A percentile compares a stretch with the other conserved stretches of the same genome.
Conservation (phyloP, 768 basidiomycete species). For the Rhizopogon roseolus region DNA sequence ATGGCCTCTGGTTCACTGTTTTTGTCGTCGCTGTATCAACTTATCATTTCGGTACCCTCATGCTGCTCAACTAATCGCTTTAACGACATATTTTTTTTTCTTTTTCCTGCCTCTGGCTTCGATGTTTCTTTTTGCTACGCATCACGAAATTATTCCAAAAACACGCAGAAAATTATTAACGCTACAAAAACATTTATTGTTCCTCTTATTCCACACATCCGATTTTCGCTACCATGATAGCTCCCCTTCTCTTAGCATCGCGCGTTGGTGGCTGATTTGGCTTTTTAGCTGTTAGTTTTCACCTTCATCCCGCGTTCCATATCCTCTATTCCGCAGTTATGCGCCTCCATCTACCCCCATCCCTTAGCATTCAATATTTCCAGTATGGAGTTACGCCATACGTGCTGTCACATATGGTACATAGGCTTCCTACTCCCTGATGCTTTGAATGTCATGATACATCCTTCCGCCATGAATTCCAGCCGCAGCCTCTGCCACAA, state of each 20-base stretch:
- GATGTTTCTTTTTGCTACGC: conserved; percentile 27
- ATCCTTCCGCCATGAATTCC: too few relatives aligned
- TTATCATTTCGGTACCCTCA: conserved; percentile 25
- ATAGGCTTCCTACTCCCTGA: neutral
- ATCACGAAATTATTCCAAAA: conserved; percentile 30
- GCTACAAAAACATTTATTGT: conserved; percentile 45
- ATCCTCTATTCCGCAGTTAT: conserved; percentile 29
- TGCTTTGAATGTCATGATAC: neutral
- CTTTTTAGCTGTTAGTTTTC: conserved; percentile 15
- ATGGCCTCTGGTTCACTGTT: conserved; percentile 21
- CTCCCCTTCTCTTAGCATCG: neutral
- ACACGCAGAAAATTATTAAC: conserved; percentile 32
- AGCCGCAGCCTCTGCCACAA: too few relatives aligned
- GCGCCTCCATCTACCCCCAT: conserved; percentile 12
- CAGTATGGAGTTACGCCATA: conserved; percentile 2
- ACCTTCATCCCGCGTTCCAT: conserved; percentile 14
- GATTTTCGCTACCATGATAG: conserved; percentile 4
- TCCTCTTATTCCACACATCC: conserved; percentile 9
- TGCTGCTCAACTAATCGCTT: conserved; percentile 30
- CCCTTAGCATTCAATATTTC: neutral
- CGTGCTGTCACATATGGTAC: neutral
- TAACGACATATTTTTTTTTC: conserved; percentile 29
- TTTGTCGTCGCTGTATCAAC: conserved; percentile 26
- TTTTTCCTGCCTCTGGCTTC: conserved; percentile 24
- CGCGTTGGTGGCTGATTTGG: conserved; percentile 18